Percentiles rank a stretch among this genome's conserved stretches.
Evolutionary conservation across 2,329 filamentous ascomycete genomes (phyloP).

Genomic region (Pseudonectria foliicola): DNA sequence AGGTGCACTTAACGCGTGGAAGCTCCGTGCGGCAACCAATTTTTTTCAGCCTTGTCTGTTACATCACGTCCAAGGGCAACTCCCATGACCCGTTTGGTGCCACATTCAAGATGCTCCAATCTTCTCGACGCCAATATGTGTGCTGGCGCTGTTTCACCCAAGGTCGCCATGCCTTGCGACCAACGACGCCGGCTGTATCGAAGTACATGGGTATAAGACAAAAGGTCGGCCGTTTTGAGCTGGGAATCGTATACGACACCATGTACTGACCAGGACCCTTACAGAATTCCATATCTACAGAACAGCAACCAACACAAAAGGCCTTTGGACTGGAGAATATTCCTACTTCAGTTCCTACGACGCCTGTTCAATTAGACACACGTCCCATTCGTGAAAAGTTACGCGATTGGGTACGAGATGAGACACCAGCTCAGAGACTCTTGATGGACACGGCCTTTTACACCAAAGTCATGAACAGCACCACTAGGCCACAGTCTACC

Average conservation of each 20-base stretch:
- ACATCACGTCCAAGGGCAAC: background rate
- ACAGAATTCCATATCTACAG: slow-evolving; percentile 9
- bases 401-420: slow-evolving; percentile 11
- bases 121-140: slow-evolving; percentile 22
- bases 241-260: slow-evolving; percentile 1
- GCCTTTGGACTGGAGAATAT: slow-evolving; percentile 9
- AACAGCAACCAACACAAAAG: slow-evolving; percentile 1
- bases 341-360: slow-evolving; percentile 9
- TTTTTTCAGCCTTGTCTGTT: slow-evolving; percentile 13
- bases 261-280: slow-evolving; percentile 3
- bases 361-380: slow-evolving; percentile 2
- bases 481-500: slow-evolving; percentile 28
- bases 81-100: background rate
- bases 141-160: slow-evolving; percentile 27
- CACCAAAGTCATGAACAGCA: slow-evolving; percentile 22
- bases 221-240: slow-evolving; percentile 8
- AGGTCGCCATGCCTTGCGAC: slow-evolving; percentile 5
- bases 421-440: slow-evolving; percentile 5
- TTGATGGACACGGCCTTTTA: slow-evolving; percentile 19
- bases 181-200: slow-evolving; percentile 1
- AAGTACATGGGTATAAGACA: slow-evolving; percentile 5
- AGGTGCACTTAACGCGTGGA: slow-evolving; percentile 1
- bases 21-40: slow-evolving; percentile 17
- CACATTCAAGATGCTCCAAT: slow-evolving; percentile 23
- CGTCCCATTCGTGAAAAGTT: slow-evolving; percentile 16